These are phyloP conservation scores for Cerioporus squamosus DNA, from an alignment of 1,284 basidiomycete genomes.

Conservation along the genomic window DNA sequence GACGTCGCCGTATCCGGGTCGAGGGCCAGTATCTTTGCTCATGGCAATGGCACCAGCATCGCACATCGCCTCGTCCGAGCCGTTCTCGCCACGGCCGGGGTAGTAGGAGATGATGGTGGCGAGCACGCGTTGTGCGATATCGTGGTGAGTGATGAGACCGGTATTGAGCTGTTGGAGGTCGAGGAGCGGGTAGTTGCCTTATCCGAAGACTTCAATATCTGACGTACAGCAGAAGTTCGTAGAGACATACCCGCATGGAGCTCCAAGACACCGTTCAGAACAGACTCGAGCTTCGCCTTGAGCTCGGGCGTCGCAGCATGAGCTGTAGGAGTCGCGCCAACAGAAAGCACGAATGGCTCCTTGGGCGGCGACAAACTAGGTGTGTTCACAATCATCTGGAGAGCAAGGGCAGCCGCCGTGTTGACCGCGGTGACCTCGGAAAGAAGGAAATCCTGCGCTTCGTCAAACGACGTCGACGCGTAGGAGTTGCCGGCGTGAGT, in stretches of 20 bases:
- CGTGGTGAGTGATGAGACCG: slow-evolving; percentile 55
- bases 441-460: slow-evolving; percentile 70
- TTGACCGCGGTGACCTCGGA: slow-evolving; percentile 78
- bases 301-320: slow-evolving; percentile 70
- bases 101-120: slow-evolving; percentile 81
- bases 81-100: slow-evolving; percentile 62
- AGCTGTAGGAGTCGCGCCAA: slow-evolving; percentile 88
- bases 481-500: slow-evolving; percentile 82
- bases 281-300: slow-evolving; percentile 47
- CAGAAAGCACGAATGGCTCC: slow-evolving; percentile 70
- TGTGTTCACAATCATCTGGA: slow-evolving; percentile 47
- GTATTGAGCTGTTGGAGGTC: slow-evolving; percentile 88
- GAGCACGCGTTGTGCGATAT: slow-evolving; percentile 72
- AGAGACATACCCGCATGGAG: slow-evolving; percentile 68
- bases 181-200: slow-evolving; percentile 85
- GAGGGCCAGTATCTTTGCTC: slow-evolving; percentile 83
- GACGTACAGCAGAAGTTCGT: neutral
- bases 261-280: slow-evolving; percentile 66
- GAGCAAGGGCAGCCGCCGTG: slow-evolving; percentile 62
- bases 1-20: slow-evolving; percentile 73
- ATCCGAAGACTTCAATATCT: slow-evolving; percentile 2
- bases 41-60: slow-evolving; percentile 86
- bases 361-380: slow-evolving; percentile 36
- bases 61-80: slow-evolving; percentile 75
- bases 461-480: slow-evolving; percentile 63